Evolutionary conservation across 352 stramenopile genomes (phyloP).

Genomic region (Globisporangium spinosum): DNA sequence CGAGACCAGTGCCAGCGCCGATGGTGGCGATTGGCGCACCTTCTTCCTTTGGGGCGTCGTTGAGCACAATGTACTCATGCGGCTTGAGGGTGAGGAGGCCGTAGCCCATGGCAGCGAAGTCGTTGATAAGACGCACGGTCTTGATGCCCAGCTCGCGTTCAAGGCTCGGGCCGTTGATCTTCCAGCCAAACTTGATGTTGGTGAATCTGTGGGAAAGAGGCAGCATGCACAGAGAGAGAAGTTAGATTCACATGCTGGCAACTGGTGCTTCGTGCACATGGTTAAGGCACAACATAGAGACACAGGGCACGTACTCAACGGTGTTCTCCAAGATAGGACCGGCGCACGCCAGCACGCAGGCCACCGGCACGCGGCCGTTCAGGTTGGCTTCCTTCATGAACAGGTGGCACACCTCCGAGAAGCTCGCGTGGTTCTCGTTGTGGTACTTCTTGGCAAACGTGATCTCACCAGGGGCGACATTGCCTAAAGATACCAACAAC

Average conservation of each 20-base stretch:
- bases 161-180: slow-evolving; percentile 81
- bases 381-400: slow-evolving; percentile 93
- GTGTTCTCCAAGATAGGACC: slow-evolving; percentile 82
- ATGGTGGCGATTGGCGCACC: slow-evolving; percentile 93
- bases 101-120: slow-evolving; percentile 97
- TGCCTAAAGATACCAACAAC: slow-evolving; percentile 24
- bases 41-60: slow-evolving; percentile 65
- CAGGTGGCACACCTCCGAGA: slow-evolving; percentile 87
- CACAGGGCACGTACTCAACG: slow-evolving; percentile 47
- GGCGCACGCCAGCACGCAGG: slow-evolving; percentile 75
- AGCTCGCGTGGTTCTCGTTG: slow-evolving; percentile 79
- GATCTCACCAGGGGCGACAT: slow-evolving; percentile 73
- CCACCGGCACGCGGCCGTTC: slow-evolving; percentile 48
- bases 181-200: slow-evolving; percentile 91
- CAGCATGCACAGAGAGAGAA: neutral
- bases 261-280: neutral
- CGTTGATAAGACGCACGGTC: slow-evolving; percentile 93
- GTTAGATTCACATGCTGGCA: neutral
- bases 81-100: slow-evolving; percentile 93
- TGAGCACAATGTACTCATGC: slow-evolving; percentile 90
- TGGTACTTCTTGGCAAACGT: slow-evolving; percentile 87
- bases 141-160: slow-evolving; percentile 81
- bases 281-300: neutral
- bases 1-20: slow-evolving; percentile 94
- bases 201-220: slow-evolving; percentile 65